phyloP scores from a whole-genome alignment of 169 alveolate species.

The Neospora caninum region DNA sequence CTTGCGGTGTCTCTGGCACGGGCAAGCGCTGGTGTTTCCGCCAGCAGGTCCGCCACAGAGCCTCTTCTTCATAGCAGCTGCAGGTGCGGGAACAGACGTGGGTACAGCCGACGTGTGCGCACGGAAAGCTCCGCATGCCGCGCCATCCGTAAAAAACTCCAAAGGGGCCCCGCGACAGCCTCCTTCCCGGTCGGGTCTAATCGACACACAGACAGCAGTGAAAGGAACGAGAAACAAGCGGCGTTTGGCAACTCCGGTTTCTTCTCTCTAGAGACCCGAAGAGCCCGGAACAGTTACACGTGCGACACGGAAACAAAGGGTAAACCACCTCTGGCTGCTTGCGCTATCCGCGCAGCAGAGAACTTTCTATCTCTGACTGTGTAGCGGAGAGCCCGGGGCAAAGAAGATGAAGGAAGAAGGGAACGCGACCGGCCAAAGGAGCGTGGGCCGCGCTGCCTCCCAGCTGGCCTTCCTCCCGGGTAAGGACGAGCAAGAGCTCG shows the following conservation, averaged over 20 bases:
- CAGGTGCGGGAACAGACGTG: slow-evolving; percentile 37
- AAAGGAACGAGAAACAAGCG: background rate
- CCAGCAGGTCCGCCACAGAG: slow-evolving; percentile 37
- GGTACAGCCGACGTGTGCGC: slow-evolving; percentile 33
- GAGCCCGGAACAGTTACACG: too few relatives aligned
- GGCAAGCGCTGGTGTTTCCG: slow-evolving; percentile 30
- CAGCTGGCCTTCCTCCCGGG: background rate
- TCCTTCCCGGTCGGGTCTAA: slow-evolving; percentile 39
- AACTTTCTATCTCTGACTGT: too few relatives aligned
- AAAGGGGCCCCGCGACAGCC: slow-evolving; percentile 16
- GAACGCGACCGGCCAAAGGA: too few relatives aligned
- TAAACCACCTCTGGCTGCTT: too few relatives aligned
- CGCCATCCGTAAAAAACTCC: slow-evolving; percentile 52
- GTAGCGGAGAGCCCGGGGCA: background rate
- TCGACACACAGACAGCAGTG: background rate
- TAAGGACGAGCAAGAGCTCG: background rate
- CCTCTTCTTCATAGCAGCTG: slow-evolving; percentile 29
- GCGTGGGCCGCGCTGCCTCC: too few relatives aligned
- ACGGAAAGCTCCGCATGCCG: slow-evolving; percentile 34
- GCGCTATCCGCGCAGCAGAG: too few relatives aligned
- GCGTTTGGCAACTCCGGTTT: background rate
- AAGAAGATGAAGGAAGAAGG: too few relatives aligned
- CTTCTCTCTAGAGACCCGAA: too few relatives aligned
- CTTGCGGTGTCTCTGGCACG: background rate
- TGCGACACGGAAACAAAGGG: too few relatives aligned